A percentile compares a stretch with the other conserved stretches of the same genome.
phyloP scores from a whole-genome alignment of 805 yeast species.

The Sporopachydermia quercuum region DNA sequence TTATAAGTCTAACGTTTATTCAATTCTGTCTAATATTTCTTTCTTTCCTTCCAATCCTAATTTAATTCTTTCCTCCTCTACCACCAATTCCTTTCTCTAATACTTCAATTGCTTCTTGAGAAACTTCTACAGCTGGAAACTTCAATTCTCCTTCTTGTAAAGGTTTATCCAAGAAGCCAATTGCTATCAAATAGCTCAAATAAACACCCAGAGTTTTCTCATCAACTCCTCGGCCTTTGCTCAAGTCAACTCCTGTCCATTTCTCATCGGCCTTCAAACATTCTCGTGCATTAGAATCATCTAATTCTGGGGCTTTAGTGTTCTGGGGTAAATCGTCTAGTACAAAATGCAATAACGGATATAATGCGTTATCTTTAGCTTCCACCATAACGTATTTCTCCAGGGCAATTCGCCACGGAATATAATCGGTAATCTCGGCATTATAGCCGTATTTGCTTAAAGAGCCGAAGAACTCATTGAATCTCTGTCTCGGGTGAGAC shows the following conservation, averaged over 20 bases:
- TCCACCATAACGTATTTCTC: constrained; percentile 67
- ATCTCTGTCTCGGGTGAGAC: constrained; percentile 82
- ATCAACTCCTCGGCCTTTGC: constrained; percentile 67
- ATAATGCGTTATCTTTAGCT: constrained; percentile 71
- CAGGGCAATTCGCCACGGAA: constrained; percentile 61
- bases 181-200: constrained; percentile 61
- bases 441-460: constrained; percentile 61
- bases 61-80: constrained; percentile 14
- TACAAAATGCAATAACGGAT: constrained; percentile 88
- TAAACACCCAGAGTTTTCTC: constrained; percentile 54
- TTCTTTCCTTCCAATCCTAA: no score
- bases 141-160: constrained; percentile 21
- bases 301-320: constrained; percentile 91
- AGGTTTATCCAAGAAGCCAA: constrained; percentile 69
- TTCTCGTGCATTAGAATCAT: constrained; percentile 68
- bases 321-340: constrained; percentile 81
- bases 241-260: constrained; percentile 52
- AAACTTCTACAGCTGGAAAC: constrained; percentile 44
- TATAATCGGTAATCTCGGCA: constrained; percentile 48
- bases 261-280: constrained; percentile 45
- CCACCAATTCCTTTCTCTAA: constrained; percentile 23
- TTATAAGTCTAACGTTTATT: no score
- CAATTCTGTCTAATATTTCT: no score
- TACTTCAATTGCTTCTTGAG: constrained; percentile 37
- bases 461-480: constrained; percentile 58